Evolutionary conservation across 768 basidiomycete species (phyloP).

Genomic region (Porpolomopsis calyptriformis): DNA sequence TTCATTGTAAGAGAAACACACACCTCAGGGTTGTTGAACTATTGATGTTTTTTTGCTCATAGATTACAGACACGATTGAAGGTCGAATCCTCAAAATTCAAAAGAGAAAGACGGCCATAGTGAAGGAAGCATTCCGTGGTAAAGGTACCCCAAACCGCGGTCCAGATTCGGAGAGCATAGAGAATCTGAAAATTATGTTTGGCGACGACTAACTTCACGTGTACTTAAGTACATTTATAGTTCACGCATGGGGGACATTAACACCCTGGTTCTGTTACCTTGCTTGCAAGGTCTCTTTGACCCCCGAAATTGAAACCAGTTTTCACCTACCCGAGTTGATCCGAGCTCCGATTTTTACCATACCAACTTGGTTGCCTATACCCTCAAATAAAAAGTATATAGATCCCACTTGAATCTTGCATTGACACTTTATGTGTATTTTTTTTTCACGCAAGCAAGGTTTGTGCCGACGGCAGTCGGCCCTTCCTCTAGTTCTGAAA

Average conservation of each 20-base stretch:
- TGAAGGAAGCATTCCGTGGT: slow-evolving; percentile 74
- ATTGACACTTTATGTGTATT: no score
- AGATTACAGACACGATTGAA: slow-evolving; percentile 71
- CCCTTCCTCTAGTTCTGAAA: background rate
- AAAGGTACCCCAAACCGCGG: slow-evolving; percentile 29
- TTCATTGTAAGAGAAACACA: slow-evolving; percentile 50
- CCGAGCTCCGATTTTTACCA: no score
- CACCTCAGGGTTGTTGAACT: background rate
- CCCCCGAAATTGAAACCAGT: background rate
- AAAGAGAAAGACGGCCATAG: slow-evolving; percentile 76
- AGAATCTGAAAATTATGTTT: slow-evolving; percentile 77
- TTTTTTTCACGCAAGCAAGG: background rate
- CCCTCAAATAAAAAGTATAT: no score
- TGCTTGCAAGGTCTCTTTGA: background rate
- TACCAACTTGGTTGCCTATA: no score
- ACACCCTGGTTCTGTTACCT: background rate
- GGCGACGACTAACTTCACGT: slow-evolving; percentile 34
- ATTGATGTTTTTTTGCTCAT: background rate
- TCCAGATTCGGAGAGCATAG: slow-evolving; percentile 58
- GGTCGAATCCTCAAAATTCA: slow-evolving; percentile 74
- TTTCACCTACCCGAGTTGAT: background rate
- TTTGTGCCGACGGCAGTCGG: background rate
- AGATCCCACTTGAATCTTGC: no score
- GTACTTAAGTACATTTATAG: background rate
- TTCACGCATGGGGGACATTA: no score